Base-by-base conservation (phyloP, 148 eudicot genomes). In the Fagopyrum esculentum region DNA sequence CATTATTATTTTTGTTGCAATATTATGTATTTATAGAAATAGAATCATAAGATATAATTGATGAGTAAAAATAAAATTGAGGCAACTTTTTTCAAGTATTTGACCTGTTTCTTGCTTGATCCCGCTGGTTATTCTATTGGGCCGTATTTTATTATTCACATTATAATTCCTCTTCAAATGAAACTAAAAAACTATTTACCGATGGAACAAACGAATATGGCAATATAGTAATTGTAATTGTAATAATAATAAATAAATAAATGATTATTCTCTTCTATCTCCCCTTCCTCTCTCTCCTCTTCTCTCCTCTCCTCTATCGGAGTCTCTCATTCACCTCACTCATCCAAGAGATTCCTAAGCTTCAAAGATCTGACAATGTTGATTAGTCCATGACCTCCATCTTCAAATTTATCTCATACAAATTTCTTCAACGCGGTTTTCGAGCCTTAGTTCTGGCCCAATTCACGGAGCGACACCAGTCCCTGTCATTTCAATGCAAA, bases 281-380 rank as follows among this genome's bases (percentile, higher is more conserved):
- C 40, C 49, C 57, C 29, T 43, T 9, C 57, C 56, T 45, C 73
- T 10, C 15, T 40, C 49, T 40, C 16, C 74, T 72, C 74, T 74
- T 29, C 64, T 35, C 59, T 73, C 49, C 75, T 50, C 59, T 51
- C 49, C 75, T 50, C 59, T 51, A n/a, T 75, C 66, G 47, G 55
- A 12, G 74, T 63, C 77, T 76, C 78, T 66, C 59, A 45, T 45
- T 70, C 57, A 16, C 35, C 48, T 69, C 73, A 30, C 61, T n/a
- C 61, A 29, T 43, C 47, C 73, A 59, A 35, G 40, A 48, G 73
- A 76, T 76, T 68, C 71, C 59, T 76, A 19, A 68, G 45, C 26
- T 75, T 76, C 74, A 74, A 75, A 78, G 84, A 78, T 78, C 84
- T 79, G 66, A 44, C 81, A 82, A 78, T 82, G 84, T 47, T 81